These are phyloP conservation scores for Diversispora eburnea DNA, from an alignment of 192 early-diverging fungal species.

Conservation along the genomic window DNA sequence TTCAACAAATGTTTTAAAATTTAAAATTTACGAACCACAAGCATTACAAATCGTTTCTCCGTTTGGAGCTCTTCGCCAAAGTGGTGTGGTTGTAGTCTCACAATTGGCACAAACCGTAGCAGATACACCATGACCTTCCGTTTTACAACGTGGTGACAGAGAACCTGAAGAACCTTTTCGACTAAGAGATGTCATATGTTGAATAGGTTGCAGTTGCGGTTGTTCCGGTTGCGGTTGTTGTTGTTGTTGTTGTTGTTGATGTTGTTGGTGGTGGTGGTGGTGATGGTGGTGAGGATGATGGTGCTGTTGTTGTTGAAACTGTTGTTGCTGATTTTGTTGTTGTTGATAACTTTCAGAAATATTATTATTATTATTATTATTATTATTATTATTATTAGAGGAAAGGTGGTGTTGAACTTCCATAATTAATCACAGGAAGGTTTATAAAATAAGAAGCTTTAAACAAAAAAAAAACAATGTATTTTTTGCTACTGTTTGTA, in stretches of 20 bases:
- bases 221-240: conserved; percentile 15
- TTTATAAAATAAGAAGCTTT: too few species aligned
- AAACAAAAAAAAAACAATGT: too few species aligned
- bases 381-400: not conserved
- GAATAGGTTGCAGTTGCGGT: conserved; percentile 22
- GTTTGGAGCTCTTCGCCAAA: conserved; percentile 84
- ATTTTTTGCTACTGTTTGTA: too few species aligned
- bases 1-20: not conserved
- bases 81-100: conserved; percentile 79
- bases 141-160: conserved; percentile 32
- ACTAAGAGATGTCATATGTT: conserved; percentile 21
- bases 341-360: not conserved
- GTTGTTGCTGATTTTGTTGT: not conserved
- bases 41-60: conserved; percentile 96
- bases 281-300: conserved; percentile 6
- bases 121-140: conserved; percentile 38
- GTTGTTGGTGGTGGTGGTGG: too few species aligned
- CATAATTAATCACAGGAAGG: not conserved
- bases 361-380: too few species aligned
- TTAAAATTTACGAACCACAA: conserved; percentile 57
- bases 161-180: conserved; percentile 9
- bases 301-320: conserved; percentile 4
- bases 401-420: not conserved
- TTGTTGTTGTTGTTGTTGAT: conserved; percentile 8
- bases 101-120: conserved; percentile 81